Evolutionary conservation across 768 basidiomycete species (phyloP), one percentile per base, ranked within the genome.

Genomic region (Coprinopsis strossmayeri): DNA sequence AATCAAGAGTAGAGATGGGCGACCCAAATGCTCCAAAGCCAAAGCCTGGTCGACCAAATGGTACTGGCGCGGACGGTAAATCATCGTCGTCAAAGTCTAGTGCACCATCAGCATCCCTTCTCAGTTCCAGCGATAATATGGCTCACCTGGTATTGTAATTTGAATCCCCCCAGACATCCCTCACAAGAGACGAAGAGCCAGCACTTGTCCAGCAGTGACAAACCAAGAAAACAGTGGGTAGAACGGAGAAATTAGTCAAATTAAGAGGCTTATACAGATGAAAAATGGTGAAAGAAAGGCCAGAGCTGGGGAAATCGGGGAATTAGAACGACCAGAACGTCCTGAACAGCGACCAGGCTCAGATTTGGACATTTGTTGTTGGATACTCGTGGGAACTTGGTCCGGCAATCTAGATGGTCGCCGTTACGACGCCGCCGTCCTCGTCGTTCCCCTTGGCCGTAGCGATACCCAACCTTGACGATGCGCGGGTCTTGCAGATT

Each of bases 81-180:
- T 87, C 82, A 53, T 87, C 85, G 55, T 89, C 87, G 57, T 83
- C 84, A 65, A 91, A 84, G 62, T 88, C 89, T 91, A 57, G 47
- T 42, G 53, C 43, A 30, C 27, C 32, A n/a, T 32, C 30, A 46
- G 34, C 12, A 35, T 40, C 43, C 44, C 7, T 17, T 5, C 9
- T 7, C 20, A 9, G 12, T 40, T 21, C 21, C 18, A 11, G 3
- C 5, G 13, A 26, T 27, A 28, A 32, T 12, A 18, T 11, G 37
- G 53, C 73, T 48, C 44, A 79, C 81, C 78, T 63, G 81, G 81
- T 61, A 83, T 82, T 35, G 80, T 81, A 48, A 83, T 83, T 64
- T 83, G 81, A 45, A 80, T 70, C 42, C 71, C 71, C 56, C 76
- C 74, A 49, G 63, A 66, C 72, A 74, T 74, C 40, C 45, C 54